phyloP scores from a whole-genome alignment of 2,329 filamentous ascomycete genomes.

The Simplicillium sp. region DNA sequence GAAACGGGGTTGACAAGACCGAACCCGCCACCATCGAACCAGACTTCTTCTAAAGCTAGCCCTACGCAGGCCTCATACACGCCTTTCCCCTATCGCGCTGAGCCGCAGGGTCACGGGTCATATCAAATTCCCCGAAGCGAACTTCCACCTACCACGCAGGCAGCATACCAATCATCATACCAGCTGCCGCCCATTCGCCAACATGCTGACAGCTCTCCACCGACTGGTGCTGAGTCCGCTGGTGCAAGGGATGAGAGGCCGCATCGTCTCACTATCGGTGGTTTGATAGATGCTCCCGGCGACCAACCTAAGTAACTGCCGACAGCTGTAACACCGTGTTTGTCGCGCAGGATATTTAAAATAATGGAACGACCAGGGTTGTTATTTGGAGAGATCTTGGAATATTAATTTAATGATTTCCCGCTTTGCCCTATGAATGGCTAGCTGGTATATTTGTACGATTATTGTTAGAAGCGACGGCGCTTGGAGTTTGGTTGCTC shows the following conservation, averaged over 20 bases:
- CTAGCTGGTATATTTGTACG: no score
- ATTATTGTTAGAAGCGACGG: no score
- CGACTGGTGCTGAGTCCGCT: background rate
- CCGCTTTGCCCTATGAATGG: background rate
- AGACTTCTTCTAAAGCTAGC: no score
- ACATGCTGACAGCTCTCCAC: slow-evolving; percentile 16
- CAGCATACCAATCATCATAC: slow-evolving; percentile 23
- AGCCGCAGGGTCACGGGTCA: slow-evolving; percentile 31
- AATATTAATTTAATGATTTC: slow-evolving; percentile 4
- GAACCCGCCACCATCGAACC: no score
- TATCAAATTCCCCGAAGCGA: slow-evolving; percentile 48
- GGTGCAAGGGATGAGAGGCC: background rate
- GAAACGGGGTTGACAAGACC: no score
- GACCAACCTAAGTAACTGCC: background rate
- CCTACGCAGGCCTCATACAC: no score
- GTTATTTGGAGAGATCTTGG: background rate
- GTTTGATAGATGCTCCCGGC: slow-evolving; percentile 3
- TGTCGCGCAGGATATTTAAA: no score
- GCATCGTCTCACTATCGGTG: slow-evolving; percentile 6
- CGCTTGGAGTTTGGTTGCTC: no score
- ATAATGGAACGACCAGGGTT: no score
- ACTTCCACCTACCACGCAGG: slow-evolving; percentile 22
- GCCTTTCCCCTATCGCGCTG: slow-evolving; percentile 14
- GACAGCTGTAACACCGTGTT: background rate
- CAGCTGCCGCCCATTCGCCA: slow-evolving; percentile 40